A percentile compares a stretch with the other conserved stretches of the same genome.
phyloP scores from a whole-genome alignment of 2,329 filamentous ascomycete genomes.

The Dothistroma septosporum region DNA sequence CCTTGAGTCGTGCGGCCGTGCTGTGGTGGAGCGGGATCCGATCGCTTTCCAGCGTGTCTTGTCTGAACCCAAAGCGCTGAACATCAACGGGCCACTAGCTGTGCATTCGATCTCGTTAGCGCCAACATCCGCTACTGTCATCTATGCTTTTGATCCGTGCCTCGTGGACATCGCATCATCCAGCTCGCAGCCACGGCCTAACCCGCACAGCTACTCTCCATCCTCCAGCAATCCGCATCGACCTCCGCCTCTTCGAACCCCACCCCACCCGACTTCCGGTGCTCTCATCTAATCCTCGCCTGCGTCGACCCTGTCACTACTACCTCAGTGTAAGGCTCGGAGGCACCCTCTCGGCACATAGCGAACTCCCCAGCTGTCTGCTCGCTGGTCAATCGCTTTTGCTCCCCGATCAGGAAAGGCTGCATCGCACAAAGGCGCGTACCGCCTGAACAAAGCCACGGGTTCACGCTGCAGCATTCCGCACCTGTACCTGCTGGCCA shows the following conservation, averaged over 20 bases:
- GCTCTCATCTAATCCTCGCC: neutral
- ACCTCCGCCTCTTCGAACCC: neutral
- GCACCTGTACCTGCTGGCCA: constrained; percentile 7
- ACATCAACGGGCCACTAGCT: constrained; percentile 1
- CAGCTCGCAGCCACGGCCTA: too few species aligned
- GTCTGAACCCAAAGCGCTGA: neutral
- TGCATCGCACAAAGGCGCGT: constrained; percentile 1
- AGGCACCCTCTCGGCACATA: neutral
- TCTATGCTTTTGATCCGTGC: neutral
- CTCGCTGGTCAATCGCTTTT: neutral
- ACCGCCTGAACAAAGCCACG: constrained; percentile 15
- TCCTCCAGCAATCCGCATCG: neutral
- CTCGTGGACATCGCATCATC: neutral
- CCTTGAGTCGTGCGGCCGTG: neutral
- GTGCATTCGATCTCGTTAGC: neutral
- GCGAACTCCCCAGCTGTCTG: neutral
- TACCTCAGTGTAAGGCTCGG: neutral
- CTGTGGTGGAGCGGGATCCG: neutral
- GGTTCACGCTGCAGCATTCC: constrained; percentile 20
- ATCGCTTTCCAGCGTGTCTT: neutral
- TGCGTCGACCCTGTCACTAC: neutral
- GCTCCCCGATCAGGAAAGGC: neutral
- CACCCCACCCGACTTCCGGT: neutral
- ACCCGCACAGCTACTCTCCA: neutral
- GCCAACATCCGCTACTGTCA: neutral